Conservation (phyloP, 305 asterid genomes). For the Fraxinus sp. region DNA sequence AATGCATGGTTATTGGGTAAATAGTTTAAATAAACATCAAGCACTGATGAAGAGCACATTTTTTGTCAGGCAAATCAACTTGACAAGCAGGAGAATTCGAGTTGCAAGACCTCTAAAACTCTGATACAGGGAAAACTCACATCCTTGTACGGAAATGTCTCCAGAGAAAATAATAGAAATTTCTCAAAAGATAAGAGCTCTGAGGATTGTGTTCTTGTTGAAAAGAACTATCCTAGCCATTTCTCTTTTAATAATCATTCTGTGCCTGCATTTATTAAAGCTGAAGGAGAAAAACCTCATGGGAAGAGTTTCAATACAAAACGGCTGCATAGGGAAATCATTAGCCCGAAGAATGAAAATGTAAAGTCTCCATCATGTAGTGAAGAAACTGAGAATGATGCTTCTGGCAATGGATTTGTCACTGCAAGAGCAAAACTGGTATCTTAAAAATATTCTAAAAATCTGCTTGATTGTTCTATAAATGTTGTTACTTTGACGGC, state of each 20-base stretch:
- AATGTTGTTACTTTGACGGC: conserved; percentile 1
- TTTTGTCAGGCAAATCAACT: conserved; percentile 49
- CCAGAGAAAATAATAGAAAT: conserved; percentile 41
- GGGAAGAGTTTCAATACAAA: conserved; percentile 49
- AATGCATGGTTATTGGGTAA: not conserved
- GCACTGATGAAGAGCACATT: conserved; percentile 19
- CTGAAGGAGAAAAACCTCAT: conserved; percentile 48
- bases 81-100: conserved; percentile 40
- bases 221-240: conserved; percentile 33
- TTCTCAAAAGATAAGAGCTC: conserved; percentile 36
- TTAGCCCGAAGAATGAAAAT: conserved; percentile 57
- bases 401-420: conserved; percentile 74
- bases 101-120: conserved; percentile 41
- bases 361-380: conserved; percentile 51
- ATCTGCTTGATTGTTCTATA: conserved; percentile 24
- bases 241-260: conserved; percentile 33
- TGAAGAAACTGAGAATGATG: conserved; percentile 61
- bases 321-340: conserved; percentile 52
- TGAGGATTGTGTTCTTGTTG: conserved; percentile 50
- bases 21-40: conserved; percentile 7
- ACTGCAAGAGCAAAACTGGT: conserved; percentile 94
- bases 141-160: conserved; percentile 52
- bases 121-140: conserved; percentile 60
- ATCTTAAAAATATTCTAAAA: conserved; percentile 15
- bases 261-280: conserved; percentile 30